Percentiles rank a stretch among this genome's conserved stretches.
These are phyloP conservation scores for Metarhizium humberi DNA, from an alignment of 2,329 filamentous ascomycete species.

Conservation along the genomic window DNA sequence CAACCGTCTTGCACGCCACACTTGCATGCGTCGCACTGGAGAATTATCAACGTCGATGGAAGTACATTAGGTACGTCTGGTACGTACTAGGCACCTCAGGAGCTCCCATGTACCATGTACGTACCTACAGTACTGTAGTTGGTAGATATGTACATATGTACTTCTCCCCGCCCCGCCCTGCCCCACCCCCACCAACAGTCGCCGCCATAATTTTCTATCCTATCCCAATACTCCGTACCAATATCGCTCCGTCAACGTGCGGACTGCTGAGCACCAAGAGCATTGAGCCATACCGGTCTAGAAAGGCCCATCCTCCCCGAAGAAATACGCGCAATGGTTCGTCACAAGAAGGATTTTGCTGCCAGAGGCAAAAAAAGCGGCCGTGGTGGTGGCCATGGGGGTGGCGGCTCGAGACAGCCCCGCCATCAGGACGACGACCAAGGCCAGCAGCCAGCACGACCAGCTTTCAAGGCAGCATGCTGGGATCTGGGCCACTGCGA, in stretches of 20 bases:
- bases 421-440: slow-evolving; percentile 28
- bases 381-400: slow-evolving; percentile 43
- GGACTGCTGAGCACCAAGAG: slow-evolving; percentile 69
- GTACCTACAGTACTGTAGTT: background rate
- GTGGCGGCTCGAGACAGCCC: slow-evolving; percentile 25
- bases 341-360: slow-evolving; percentile 83
- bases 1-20: no score
- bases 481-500: slow-evolving; percentile 99
- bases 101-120: no score
- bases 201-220: no score
- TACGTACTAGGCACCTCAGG: no score
- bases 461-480: slow-evolving; percentile 80
- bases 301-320: no score
- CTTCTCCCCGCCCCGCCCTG: background rate
- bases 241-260: slow-evolving; percentile 33
- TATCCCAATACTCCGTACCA: no score
- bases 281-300: slow-evolving; percentile 84
- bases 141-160: background rate
- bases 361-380: slow-evolving; percentile 66
- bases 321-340: slow-evolving; percentile 58
- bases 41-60: no score
- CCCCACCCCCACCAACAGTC: no score
- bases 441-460: slow-evolving; percentile 25
- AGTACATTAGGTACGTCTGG: no score
- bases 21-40: no score